Percentiles rank a stretch among this genome's conserved stretches.
phyloP scores from a whole-genome alignment of 1,284 basidiomycete genomes.

The Sanghuangporus weigelae region DNA sequence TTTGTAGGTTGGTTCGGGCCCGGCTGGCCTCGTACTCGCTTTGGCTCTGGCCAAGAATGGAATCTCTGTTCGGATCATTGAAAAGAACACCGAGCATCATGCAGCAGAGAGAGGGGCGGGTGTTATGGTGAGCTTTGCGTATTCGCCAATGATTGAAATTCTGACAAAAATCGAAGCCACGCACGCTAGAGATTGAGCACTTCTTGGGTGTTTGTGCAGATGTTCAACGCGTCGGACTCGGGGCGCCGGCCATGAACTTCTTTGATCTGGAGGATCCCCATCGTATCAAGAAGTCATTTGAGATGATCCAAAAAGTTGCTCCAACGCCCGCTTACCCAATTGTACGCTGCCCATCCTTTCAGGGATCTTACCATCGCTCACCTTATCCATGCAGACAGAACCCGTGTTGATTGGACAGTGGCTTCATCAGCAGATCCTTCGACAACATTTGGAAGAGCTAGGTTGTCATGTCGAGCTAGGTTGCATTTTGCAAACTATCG shows the following conservation, averaged over 20 bases:
- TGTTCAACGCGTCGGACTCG: background rate
- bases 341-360: background rate
- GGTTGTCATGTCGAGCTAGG: conserved; percentile 15
- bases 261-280: conserved; percentile 9
- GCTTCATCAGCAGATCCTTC: conserved; percentile 13
- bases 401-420: conserved; percentile 12
- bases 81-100: conserved; percentile 4
- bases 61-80: conserved; percentile 10
- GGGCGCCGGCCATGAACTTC: background rate
- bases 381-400: background rate
- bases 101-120: background rate
- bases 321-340: conserved; percentile 13
- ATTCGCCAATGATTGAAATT: background rate
- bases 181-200: conserved; percentile 12
- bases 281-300: background rate
- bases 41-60: conserved; percentile 12
- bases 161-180: conserved; percentile 8
- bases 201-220: conserved; percentile 13
- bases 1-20: conserved; percentile 13
- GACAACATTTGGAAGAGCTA: conserved; percentile 7
- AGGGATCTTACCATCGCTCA: background rate
- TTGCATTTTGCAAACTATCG: conserved; percentile 4
- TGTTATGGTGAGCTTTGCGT: background rate
- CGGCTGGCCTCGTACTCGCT: conserved; percentile 4
- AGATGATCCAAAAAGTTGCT: conserved; percentile 5